Conservation (phyloP, 441 rosid genomes). For the Rhodomyrtus psidioides region DNA sequence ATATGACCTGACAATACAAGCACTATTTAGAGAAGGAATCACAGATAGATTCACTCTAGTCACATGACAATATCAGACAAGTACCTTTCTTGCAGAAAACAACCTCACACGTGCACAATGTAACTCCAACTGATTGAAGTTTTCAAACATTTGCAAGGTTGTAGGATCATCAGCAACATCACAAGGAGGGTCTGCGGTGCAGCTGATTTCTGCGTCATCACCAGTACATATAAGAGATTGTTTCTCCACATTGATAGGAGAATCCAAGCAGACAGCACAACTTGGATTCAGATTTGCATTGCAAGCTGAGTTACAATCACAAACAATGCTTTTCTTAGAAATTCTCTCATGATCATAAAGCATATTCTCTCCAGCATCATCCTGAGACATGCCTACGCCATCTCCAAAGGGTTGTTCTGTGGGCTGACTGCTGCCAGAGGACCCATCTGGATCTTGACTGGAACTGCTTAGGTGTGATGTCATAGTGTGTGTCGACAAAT, state of each 20-base stretch:
- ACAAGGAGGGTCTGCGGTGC: not conserved
- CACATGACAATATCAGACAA: not conserved
- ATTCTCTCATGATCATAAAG: slow-evolving; percentile 18
- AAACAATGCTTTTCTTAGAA: slow-evolving; percentile 14
- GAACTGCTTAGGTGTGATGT: slow-evolving; percentile 10
- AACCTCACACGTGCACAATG: slow-evolving; percentile 47
- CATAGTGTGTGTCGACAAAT: not conserved
- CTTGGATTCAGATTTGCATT: slow-evolving; percentile 6
- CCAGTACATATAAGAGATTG: slow-evolving; percentile 6
- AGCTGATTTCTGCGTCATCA: slow-evolving; percentile 5
- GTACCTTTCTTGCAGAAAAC: slow-evolving; percentile 61
- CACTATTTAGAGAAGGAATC: slow-evolving; percentile 1
- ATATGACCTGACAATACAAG: slow-evolving; percentile 54
- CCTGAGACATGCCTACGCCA: slow-evolving; percentile 11
- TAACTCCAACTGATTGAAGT: slow-evolving; percentile 15
- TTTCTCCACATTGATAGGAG: slow-evolving; percentile 10
- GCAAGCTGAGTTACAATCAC: slow-evolving; percentile 1
- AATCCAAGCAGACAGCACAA: slow-evolving; percentile 10
- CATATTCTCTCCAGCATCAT: slow-evolving; percentile 16
- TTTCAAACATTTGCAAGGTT: slow-evolving; percentile 12
- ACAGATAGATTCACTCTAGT: not conserved
- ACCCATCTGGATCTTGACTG: slow-evolving; percentile 12
- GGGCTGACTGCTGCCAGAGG: not conserved
- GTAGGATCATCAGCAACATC: slow-evolving; percentile 13
- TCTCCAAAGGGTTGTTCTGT: slow-evolving; percentile 10